These are phyloP conservation scores for Boletus reticulatus DNA, from an alignment of 768 basidiomycete genomes.

Conservation along the genomic window DNA sequence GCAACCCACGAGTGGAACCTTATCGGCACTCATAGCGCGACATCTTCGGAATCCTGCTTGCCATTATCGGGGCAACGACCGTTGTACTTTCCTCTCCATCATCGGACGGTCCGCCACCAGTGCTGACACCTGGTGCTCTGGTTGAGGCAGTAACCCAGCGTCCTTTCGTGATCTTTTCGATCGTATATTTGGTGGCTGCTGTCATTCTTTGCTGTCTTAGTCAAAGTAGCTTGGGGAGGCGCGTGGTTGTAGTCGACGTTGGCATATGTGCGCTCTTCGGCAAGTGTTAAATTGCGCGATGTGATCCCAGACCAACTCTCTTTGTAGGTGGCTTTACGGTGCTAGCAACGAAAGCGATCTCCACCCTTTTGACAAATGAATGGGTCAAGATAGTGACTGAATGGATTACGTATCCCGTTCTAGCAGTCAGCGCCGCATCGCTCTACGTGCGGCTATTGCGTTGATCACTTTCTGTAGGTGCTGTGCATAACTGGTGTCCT, in stretches of 20 bases:
- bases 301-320: not conserved
- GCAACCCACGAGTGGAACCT: conserved; percentile 1
- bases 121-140: conserved; percentile 66
- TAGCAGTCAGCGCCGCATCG: conserved; percentile 49
- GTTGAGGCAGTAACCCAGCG: conserved; percentile 65
- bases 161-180: conserved; percentile 74
- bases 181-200: conserved; percentile 56
- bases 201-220: conserved; percentile 65
- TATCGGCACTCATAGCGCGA: conserved; percentile 52
- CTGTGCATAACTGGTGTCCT: conserved; percentile 71
- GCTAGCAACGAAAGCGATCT: conserved; percentile 88
- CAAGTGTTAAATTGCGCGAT: conserved; percentile 22
- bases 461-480: conserved; percentile 42
- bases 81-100: conserved; percentile 84
- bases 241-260: conserved; percentile 80
- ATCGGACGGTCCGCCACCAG: conserved; percentile 53
- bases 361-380: conserved; percentile 76
- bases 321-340: conserved; percentile 87
- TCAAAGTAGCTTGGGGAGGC: conserved; percentile 56
- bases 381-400: conserved; percentile 74
- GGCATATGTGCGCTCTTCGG: conserved; percentile 86
- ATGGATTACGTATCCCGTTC: conserved; percentile 81
- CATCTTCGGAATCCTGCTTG: conserved; percentile 73
- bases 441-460: not conserved
- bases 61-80: conserved; percentile 85